A percentile compares a stretch with the other conserved stretches of the same genome.
These are phyloP conservation scores for Dioszegia hungarica DNA, from an alignment of 768 basidiomycete species.

Conservation along the genomic window DNA sequence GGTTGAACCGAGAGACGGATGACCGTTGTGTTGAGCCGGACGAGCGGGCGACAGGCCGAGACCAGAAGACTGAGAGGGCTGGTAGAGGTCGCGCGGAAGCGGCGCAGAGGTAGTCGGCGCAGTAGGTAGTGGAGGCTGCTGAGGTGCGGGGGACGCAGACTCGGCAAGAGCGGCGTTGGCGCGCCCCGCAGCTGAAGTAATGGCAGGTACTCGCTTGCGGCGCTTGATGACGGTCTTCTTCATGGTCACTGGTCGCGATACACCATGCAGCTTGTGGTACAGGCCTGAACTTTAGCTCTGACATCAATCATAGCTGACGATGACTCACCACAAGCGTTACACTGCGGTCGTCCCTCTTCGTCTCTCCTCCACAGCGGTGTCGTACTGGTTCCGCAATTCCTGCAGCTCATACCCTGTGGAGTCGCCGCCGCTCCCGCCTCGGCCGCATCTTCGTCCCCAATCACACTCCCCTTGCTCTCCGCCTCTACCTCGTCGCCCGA, in stretches of 20 bases:
- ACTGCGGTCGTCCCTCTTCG: slow-evolving; percentile 52
- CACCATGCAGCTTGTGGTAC: slow-evolving; percentile 97
- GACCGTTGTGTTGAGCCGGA: not conserved
- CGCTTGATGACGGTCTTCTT: slow-evolving; percentile 99
- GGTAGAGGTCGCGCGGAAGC: no score
- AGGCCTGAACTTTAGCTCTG: slow-evolving; percentile 58
- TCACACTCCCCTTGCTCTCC: slow-evolving; percentile 5
- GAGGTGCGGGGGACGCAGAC: not conserved
- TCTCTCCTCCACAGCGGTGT: slow-evolving; percentile 54
- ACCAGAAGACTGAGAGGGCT: no score
- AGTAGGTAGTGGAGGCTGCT: not conserved
- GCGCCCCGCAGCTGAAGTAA: slow-evolving; percentile 16
- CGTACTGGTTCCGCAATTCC: slow-evolving; percentile 50
- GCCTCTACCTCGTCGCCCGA: slow-evolving; percentile 4
- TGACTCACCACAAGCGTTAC: slow-evolving; percentile 53
- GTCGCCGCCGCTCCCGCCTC: slow-evolving; percentile 32
- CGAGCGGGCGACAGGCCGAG: not conserved
- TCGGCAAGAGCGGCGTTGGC: slow-evolving; percentile 20
- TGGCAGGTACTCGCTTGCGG: slow-evolving; percentile 92
- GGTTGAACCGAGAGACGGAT: not conserved
- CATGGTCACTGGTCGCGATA: slow-evolving; percentile 95
- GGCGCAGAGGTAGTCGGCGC: not conserved
- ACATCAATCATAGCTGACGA: not conserved
- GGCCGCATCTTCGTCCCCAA: slow-evolving; percentile 24
- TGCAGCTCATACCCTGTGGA: slow-evolving; percentile 48